phyloP scores from a whole-genome alignment of 352 stramenopile genomes.

The Pythium plurisporium region DNA sequence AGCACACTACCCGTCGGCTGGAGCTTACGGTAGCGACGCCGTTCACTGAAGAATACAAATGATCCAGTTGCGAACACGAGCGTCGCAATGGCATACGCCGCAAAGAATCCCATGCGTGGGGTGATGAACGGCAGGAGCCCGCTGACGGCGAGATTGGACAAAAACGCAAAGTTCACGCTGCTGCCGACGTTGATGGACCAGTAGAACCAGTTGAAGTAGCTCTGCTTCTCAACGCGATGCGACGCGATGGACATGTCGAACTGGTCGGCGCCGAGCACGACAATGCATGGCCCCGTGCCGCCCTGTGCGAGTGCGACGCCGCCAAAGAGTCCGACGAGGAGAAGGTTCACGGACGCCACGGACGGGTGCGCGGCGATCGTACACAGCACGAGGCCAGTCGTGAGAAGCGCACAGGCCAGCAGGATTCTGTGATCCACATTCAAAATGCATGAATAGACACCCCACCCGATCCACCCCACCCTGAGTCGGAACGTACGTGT shows the following conservation, averaged over 20 bases:
- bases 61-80: slow-evolving; percentile 76
- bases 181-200: slow-evolving; percentile 91
- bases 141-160: slow-evolving; percentile 90
- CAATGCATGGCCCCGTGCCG: slow-evolving; percentile 49
- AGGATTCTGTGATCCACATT: slow-evolving; percentile 41
- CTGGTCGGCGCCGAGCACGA: slow-evolving; percentile 70
- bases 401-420: slow-evolving; percentile 67
- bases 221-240: slow-evolving; percentile 76
- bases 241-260: slow-evolving; percentile 68
- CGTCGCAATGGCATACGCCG: slow-evolving; percentile 83
- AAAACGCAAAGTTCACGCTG: slow-evolving; percentile 86
- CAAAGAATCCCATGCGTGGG: slow-evolving; percentile 81
- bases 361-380: slow-evolving; percentile 59
- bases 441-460: neutral
- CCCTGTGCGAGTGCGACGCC: slow-evolving; percentile 39
- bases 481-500: slow-evolving; percentile 34
- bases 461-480: neutral
- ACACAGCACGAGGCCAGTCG: slow-evolving; percentile 55
- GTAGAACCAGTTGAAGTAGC: slow-evolving; percentile 95
- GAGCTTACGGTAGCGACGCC: slow-evolving; percentile 53
- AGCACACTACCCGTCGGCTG: slow-evolving; percentile 76
- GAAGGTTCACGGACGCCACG: slow-evolving; percentile 52
- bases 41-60: slow-evolving; percentile 76
- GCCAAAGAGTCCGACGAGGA: slow-evolving; percentile 78
- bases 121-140: slow-evolving; percentile 80